phyloP scores from a whole-genome alignment of 768 basidiomycete genomes.

The Podaxis rugospora region DNA sequence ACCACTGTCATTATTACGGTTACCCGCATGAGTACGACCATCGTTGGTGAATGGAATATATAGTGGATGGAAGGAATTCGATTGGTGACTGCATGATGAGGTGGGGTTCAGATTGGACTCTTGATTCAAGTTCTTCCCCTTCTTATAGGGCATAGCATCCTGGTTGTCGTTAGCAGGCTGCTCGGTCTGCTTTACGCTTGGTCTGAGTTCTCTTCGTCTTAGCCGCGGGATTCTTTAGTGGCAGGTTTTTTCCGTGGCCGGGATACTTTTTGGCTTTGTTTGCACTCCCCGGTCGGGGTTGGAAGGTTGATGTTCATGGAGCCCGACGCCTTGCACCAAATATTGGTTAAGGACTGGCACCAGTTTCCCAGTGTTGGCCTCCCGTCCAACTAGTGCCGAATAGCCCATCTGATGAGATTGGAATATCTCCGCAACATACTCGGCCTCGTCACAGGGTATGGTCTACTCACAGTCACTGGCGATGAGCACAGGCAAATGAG shows the following conservation, averaged over 20 bases:
- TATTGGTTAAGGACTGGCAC: constrained; percentile 39
- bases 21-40: too few relatives aligned
- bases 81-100: background rate
- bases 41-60: too few relatives aligned
- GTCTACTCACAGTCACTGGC: constrained; percentile 46
- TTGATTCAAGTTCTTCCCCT: background rate
- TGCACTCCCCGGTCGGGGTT: constrained; percentile 27
- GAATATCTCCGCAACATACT: constrained; percentile 36
- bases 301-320: constrained; percentile 41
- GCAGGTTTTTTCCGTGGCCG: too few relatives aligned
- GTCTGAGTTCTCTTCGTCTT: too few relatives aligned
- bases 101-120: background rate
- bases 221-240: too few relatives aligned
- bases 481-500: constrained; percentile 47
- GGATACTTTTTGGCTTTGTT: too few relatives aligned
- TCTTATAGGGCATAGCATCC: background rate
- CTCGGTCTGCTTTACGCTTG: too few relatives aligned
- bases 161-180: background rate
- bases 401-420: background rate
- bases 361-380: constrained; percentile 38
- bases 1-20: too few relatives aligned
- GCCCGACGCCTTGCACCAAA: constrained; percentile 41
- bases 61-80: too few relatives aligned
- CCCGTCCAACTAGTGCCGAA: background rate
- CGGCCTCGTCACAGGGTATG: constrained; percentile 39